Base-by-base conservation (phyloP, 2,329 filamentous ascomycete species). In the Capronia americana region DNA sequence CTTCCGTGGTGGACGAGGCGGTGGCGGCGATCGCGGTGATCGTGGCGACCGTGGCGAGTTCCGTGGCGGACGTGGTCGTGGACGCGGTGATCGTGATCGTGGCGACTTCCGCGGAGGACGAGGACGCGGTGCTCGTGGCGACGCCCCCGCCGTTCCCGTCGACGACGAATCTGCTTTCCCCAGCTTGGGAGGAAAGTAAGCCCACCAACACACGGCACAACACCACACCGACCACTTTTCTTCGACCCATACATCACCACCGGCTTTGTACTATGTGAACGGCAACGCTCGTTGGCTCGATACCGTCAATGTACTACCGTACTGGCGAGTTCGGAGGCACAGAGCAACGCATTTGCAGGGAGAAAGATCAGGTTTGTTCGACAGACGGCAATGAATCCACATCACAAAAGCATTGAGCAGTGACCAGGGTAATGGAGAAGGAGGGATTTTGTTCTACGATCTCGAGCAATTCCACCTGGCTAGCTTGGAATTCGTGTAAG, bases 1-100 rank as follows among this genome's bases (percentile, higher is more conserved):
- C 65, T 50, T 50, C 46, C 46, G 46, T 80, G 80, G 80, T 72
- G 83, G 81, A 68, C 77, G 74, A 73, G 72, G 73, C 50, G 20
- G 14, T 26, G 12, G 51, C 17, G 51, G 51, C 26, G 51, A 55
- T 20, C 53, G 53, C 6, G 78, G 80, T 59, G 70, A 68, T 20
- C 64, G 69, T 67, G 71, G 75, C 46, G 75, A 74, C 72, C 72
- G 72, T 62, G 72, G 74, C 61, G 78, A 78, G 68, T 51, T 51
- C 46, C 46, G 46, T 80, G 80, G 80, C 72, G 83, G 81, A 68
- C 77, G 74, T 73, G 72, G 73, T 48, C 72, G 73, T 34, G 83
- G 84, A 76, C 82, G 83, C 69, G 82, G 83, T 72, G 71, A 73
- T 68, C 73, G 75, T 72, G 82, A 81, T 65, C 75, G 74, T 62